Conservation (phyloP, 768 basidiomycete species). For the Roridomyces roridus region DNA sequence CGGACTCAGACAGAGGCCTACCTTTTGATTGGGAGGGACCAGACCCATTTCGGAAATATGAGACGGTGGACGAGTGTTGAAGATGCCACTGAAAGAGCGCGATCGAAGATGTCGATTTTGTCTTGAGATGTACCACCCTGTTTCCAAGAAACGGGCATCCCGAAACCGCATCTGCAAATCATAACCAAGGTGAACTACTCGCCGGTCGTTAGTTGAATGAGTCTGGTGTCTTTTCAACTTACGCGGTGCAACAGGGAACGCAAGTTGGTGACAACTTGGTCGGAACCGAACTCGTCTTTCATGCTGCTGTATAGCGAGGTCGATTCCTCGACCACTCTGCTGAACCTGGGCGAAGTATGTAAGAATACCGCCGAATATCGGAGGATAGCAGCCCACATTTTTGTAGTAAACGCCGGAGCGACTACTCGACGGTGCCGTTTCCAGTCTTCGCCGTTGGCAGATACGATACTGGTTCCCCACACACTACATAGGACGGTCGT, state of each 20-base stretch:
- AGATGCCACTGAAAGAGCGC: constrained; percentile 11
- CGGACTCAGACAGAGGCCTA: too few relatives aligned
- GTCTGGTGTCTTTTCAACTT: background rate
- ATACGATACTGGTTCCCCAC: constrained; percentile 34
- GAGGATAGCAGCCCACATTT: background rate
- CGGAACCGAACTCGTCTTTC: constrained; percentile 21
- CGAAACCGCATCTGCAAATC: constrained; percentile 35
- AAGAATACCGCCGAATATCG: background rate
- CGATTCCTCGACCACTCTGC: constrained; percentile 30
- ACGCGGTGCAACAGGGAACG: constrained; percentile 5
- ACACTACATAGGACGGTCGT: constrained; percentile 3
- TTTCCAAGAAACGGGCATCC: constrained; percentile 29
- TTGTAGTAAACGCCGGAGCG: background rate
- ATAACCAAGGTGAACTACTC: constrained; percentile 27
- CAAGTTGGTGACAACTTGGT: background rate
- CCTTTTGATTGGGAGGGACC: constrained; percentile 8
- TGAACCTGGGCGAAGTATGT: constrained; percentile 7
- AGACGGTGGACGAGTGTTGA: constrained; percentile 11
- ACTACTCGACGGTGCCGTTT: background rate
- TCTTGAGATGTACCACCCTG: background rate
- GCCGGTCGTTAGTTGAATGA: background rate
- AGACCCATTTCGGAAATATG: constrained; percentile 17
- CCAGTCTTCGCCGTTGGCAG: background rate
- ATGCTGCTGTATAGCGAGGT: constrained; percentile 23
- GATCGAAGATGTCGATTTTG: constrained; percentile 8